These are phyloP conservation scores for Penicillium ucsense DNA, from an alignment of 495 filamentous ascomycete species.

Conservation along the genomic window DNA sequence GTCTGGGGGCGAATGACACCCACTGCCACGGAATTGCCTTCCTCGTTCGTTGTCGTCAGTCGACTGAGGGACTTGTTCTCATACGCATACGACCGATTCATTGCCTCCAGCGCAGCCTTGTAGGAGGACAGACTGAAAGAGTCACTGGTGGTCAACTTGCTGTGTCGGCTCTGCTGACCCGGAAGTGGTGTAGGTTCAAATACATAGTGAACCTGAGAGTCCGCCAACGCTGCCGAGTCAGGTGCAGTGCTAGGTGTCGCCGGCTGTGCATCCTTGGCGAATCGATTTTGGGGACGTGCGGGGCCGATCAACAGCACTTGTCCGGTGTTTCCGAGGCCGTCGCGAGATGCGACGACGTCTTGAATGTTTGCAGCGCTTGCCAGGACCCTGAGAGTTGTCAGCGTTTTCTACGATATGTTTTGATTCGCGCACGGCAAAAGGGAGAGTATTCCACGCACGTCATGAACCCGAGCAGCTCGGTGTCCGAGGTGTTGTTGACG, in stretches of 20 bases:
- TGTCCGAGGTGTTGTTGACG: constrained; percentile 46
- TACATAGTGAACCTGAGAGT: constrained; percentile 29
- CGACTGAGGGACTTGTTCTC: constrained; percentile 53
- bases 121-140: constrained; percentile 51
- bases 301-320: constrained; percentile 60
- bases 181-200: constrained; percentile 27
- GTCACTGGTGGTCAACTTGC: constrained; percentile 28
- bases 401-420: not conserved
- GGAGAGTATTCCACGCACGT: constrained; percentile 14
- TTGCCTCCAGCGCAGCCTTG: constrained; percentile 42
- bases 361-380: constrained; percentile 52
- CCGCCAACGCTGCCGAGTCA: constrained; percentile 5
- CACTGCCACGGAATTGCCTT: constrained; percentile 52
- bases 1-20: constrained; percentile 60
- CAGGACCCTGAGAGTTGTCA: constrained; percentile 42
- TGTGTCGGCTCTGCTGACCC: constrained; percentile 38
- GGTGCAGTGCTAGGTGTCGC: constrained; percentile 13
- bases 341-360: constrained; percentile 45
- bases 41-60: constrained; percentile 62
- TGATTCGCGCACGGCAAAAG: not conserved
- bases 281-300: constrained; percentile 51
- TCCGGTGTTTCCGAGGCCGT: constrained; percentile 61
- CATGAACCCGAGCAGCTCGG: constrained; percentile 63
- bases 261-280: constrained; percentile 28
- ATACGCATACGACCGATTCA: constrained; percentile 35